Conservation (phyloP, 805 yeast species). For the Ogataea corticis region DNA sequence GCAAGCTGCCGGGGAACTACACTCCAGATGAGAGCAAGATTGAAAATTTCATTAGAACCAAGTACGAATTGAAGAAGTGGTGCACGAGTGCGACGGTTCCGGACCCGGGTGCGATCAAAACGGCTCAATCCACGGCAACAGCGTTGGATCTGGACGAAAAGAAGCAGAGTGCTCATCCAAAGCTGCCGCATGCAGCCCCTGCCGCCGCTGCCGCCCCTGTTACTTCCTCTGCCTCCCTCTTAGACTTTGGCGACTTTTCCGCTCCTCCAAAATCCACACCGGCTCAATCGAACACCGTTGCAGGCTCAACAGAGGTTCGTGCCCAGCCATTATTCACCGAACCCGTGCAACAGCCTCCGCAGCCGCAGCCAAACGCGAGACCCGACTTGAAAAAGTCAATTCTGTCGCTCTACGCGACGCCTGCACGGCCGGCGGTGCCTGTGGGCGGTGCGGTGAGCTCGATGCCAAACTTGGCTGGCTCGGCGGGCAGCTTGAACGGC, state of each 20-base stretch:
- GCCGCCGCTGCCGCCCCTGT: background rate
- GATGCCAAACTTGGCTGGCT: constrained; percentile 7
- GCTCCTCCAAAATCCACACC: constrained; percentile 5
- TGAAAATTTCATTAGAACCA: constrained; percentile 87
- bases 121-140: background rate
- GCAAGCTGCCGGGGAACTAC: constrained; percentile 65
- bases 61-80: constrained; percentile 93
- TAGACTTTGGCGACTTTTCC: constrained; percentile 5
- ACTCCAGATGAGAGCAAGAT: constrained; percentile 82
- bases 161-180: background rate
- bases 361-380: constrained; percentile 39
- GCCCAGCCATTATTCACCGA: constrained; percentile 8
- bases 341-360: constrained; percentile 12
- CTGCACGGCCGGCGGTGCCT: constrained; percentile 36
- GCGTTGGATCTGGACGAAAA: background rate
- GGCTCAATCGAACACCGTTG: constrained; percentile 8
- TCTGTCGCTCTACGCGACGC: constrained; percentile 79
- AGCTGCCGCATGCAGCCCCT: background rate
- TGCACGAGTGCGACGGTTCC: constrained; percentile 55
- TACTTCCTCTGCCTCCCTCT: constrained; percentile 3
- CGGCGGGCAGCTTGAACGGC: constrained; percentile 3
- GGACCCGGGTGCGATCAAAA: constrained; percentile 49
- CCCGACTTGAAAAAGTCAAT: constrained; percentile 93
- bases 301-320: constrained; percentile 5
- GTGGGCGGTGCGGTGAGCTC: constrained; percentile 16